Base-by-base conservation (phyloP, 1,284 basidiomycete genomes). In the Tylopilus orsonianus region DNA sequence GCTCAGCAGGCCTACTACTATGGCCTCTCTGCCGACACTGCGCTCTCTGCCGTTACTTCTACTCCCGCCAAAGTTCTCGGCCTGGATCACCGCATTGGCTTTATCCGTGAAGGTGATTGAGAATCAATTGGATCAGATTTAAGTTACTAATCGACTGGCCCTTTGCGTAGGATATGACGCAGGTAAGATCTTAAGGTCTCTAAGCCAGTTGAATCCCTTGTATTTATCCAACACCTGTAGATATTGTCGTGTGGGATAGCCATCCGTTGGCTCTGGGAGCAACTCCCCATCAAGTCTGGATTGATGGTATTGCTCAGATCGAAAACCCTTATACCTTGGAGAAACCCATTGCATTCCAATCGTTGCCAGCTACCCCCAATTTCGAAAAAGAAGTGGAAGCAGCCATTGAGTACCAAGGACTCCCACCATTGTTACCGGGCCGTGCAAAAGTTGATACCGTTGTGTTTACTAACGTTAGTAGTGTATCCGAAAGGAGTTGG, bases 1-100 rank as follows among this genome's bases (percentile, higher is more conserved):
- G 93, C 93, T 0, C 89, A 91, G 48, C 90, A 94, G 65, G 91
- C 88, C 2, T 84, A 93, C 60, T 87, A 87, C 63, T 95, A 83
- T 56, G 82, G 83, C 9, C 69, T 87, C 32, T 66, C 78, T 1
- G 66, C 70, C 10, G 73, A 84, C 54, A 66, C 85, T 23, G 85
- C 87, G 5, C 68, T 93, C 9, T 75, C 83, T 4, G 75, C 89
- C 3, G 85, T 96, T 14, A 96, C 84, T 0, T 81, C 85, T 1
- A 87, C 84, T 10, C 84, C 93, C 2, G 92, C 93, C 1, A 77
- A 75, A 32, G 77, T 85, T 2, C 73, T 92, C 51, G 93, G 93
- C 1, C 72, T 89, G 49, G 85, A 84, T 49, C 91, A 97, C 65
- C 78, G 93, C 24, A 74, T 97, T 45, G 93, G 93, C 1, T 85